A percentile compares a stretch with the other conserved stretches of the same genome.
Evolutionary conservation across 768 basidiomycete species (phyloP).

Genomic region (Rhodosporidiobolus odoratus): DNA sequence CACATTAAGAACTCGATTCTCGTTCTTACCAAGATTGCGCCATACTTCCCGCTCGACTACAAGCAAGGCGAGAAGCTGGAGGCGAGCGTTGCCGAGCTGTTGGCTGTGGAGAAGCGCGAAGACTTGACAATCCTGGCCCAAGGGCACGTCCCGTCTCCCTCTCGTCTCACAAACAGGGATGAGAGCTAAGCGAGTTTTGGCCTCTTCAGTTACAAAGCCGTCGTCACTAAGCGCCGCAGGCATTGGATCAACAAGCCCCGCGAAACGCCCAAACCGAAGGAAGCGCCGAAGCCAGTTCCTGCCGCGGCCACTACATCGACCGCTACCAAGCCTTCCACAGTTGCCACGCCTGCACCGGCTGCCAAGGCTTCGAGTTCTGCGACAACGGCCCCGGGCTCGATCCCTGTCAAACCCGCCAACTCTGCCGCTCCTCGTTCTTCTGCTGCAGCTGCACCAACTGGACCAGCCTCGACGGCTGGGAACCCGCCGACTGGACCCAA

Average conservation of each 20-base stretch:
- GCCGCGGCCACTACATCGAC: neutral
- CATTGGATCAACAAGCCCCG: constrained; percentile 22
- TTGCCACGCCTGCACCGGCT: too few species aligned
- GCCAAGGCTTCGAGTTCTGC: too few species aligned
- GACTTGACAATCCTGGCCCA: constrained; percentile 44
- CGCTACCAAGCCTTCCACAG: neutral
- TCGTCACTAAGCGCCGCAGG: constrained; percentile 28
- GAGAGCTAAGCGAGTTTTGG: too few species aligned
- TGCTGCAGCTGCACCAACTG: neutral
- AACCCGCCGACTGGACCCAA: constrained; percentile 16
- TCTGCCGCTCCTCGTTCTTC: neutral
- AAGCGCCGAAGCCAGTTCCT: neutral
- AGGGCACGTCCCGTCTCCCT: constrained; percentile 38
- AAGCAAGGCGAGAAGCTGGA: constrained; percentile 57
- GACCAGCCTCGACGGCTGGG: neutral
- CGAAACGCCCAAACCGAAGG: neutral
- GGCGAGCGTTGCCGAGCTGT: constrained; percentile 44
- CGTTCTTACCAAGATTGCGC: constrained; percentile 81
- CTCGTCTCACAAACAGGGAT: too few species aligned
- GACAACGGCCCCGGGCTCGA: too few species aligned
- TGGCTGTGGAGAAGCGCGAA: constrained; percentile 67
- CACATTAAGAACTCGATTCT: constrained; percentile 96
- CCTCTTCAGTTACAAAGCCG: constrained; percentile 32
- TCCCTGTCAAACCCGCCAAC: too few species aligned
- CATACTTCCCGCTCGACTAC: constrained; percentile 76